Evolutionary conservation across 148 eudicot species (phyloP).

Genomic region (Cornus controversa): DNA sequence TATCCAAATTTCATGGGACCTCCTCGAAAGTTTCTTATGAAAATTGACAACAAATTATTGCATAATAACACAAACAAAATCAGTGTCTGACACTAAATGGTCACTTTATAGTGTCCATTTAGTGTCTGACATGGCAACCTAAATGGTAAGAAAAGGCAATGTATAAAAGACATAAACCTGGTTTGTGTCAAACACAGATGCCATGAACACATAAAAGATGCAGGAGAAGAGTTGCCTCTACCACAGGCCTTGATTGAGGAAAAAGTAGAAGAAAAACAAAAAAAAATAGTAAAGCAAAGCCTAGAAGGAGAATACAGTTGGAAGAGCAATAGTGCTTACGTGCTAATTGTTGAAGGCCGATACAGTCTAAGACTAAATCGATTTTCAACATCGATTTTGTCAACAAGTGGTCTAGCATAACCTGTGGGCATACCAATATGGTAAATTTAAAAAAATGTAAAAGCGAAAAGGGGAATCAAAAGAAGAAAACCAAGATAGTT

Average conservation of each 20-base stretch:
- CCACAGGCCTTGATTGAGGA: not conserved
- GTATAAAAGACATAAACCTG: not conserved
- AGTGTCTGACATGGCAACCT: not conserved
- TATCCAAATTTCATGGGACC: too few relatives aligned
- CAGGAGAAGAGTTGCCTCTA: not conserved
- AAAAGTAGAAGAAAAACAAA: not conserved
- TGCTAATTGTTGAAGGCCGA: slow-evolving; percentile 83
- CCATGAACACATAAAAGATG: not conserved
- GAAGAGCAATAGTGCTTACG: slow-evolving; percentile 51
- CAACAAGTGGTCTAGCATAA: slow-evolving; percentile 95
- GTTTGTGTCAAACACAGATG: not conserved
- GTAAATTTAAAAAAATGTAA: not conserved
- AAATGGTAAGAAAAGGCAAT: not conserved
- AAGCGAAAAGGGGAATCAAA: not conserved
- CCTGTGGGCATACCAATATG: slow-evolving; percentile 39
- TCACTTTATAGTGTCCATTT: too few relatives aligned
- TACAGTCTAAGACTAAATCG: slow-evolving; percentile 65
- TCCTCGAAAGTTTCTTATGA: too few relatives aligned
- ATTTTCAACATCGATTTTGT: slow-evolving; percentile 68
- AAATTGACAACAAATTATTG: too few relatives aligned
- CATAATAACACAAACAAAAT: not conserved
- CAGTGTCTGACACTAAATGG: not conserved
- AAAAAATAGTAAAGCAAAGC: not conserved
- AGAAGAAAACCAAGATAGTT: not conserved
- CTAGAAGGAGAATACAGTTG: not conserved